Evolutionary conservation across 1,284 basidiomycete species (phyloP), one percentile per base, ranked within the genome.

Genomic region (Leccinum cinnamomeum): DNA sequence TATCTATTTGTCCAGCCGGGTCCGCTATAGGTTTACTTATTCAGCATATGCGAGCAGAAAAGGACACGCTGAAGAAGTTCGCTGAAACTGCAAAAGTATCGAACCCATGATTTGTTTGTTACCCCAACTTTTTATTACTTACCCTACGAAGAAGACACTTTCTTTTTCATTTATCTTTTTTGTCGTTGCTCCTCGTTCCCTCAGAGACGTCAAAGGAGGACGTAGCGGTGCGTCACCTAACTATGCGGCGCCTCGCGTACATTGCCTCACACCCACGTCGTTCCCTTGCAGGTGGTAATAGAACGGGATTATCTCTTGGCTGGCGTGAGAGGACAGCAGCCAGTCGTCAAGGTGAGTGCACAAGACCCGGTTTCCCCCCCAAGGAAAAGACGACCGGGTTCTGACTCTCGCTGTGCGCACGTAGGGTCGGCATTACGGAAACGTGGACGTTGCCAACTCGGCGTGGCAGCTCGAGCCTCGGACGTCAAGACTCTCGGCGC

Each of bases 401-500:
- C 53, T 56, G 46, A 65, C 28, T n/a, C 35, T 37, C 48, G 7
- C 46, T 28, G 10, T 53, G 25, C 11, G 3, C 28, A 12, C 4
- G 8, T 66, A 92, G 90, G 90, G 90, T 51, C 83, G 84, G 41
- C 77, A 91, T 20, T 92, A 91, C 67, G 84, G 85, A 65, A 79
- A 79, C 58, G 81, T 92, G 56, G 85, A 90, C 72, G 81, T 81
- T 2, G 70, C 80, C 11, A 84, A 79, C 53, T 91, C 88, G 2
- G 79, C 85, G 23, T 92, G 90, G 90, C 88, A 91, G 69, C 82
- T 92, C 25, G 90, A 92, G 71, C 84, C 86, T n/a, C 83, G 82
- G 33, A 74, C 78, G 16, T 79, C 81, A 30, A 78, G 79, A 12
- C 78, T 80, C 53, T 82, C 84, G 0, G 77, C 80, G 14, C 79